Percentiles rank a stretch among this genome's conserved stretches.
Evolutionary conservation across 805 yeast genomes (phyloP).

Genomic region (Sugiyamaella boreocaroliniensis): DNA sequence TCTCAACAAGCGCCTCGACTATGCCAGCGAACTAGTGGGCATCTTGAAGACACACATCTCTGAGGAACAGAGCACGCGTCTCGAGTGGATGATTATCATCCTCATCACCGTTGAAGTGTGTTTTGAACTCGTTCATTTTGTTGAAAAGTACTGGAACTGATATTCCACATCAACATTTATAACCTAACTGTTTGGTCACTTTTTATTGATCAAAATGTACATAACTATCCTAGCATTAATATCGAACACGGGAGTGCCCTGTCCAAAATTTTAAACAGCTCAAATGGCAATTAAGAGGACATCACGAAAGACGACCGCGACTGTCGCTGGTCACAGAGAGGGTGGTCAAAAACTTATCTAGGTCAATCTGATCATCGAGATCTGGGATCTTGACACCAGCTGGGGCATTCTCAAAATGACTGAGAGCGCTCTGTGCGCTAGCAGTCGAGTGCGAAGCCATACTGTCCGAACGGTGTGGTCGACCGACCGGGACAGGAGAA

Average conservation of each 20-base stretch:
- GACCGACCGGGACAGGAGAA: background rate
- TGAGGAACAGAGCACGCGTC: conserved; percentile 65
- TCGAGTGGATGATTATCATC: conserved; percentile 85
- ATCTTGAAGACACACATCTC: conserved; percentile 68
- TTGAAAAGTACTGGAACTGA: conserved; percentile 39
- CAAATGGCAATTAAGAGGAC: no score
- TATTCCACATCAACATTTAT: no score
- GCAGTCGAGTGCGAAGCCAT: background rate
- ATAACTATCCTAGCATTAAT: background rate
- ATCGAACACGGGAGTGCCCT: background rate
- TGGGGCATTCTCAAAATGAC: conserved; percentile 7
- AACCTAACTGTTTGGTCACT: background rate
- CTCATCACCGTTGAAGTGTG: conserved; percentile 79
- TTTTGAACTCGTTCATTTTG: conserved; percentile 72
- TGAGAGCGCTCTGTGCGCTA: conserved; percentile 4
- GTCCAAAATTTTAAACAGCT: background rate
- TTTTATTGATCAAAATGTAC: background rate
- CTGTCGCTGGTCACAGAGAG: conserved; percentile 1
- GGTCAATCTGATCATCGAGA: conserved; percentile 6
- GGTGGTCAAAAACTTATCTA: conserved; percentile 7
- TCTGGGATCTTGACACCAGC: conserved; percentile 4
- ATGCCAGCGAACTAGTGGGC: conserved; percentile 81
- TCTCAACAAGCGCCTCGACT: conserved; percentile 78
- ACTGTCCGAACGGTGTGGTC: conserved; percentile 1
- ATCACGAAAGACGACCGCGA: background rate